Evolutionary conservation across 345 rosid genomes (phyloP).

Genomic region (Moringa oleifera): DNA sequence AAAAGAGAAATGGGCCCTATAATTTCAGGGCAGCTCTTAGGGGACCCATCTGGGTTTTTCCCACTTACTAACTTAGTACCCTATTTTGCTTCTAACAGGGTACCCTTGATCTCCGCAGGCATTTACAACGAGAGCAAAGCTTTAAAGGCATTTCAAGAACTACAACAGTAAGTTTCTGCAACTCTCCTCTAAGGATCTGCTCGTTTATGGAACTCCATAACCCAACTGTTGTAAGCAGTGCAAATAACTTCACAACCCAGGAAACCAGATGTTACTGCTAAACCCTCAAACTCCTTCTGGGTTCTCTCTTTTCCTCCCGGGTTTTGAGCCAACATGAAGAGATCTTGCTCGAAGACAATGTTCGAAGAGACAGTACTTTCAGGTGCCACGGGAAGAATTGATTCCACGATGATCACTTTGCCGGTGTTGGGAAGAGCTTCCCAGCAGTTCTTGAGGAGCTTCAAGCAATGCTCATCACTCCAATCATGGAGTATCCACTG

Average conservation of each 20-base stretch:
- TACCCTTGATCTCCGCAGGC: no score
- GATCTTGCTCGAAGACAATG: constrained; percentile 15
- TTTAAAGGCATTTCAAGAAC: no score
- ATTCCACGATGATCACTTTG: constrained; percentile 28
- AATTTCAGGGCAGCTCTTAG: no score
- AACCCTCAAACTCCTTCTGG: constrained; percentile 15
- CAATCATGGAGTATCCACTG: constrained; percentile 35
- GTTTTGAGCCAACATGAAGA: constrained; percentile 14
- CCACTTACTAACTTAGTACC: no score
- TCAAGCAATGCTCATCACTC: constrained; percentile 32
- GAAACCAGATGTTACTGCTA: constrained; percentile 29
- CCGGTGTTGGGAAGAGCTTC: constrained; percentile 27
- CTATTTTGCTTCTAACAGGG: no score
- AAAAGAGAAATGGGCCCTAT: no score
- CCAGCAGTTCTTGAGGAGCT: constrained; percentile 30
- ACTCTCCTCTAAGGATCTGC: no score
- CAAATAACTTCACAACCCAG: constrained; percentile 11
- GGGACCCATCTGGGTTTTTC: no score
- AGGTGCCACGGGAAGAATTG: constrained; percentile 12
- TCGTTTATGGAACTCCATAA: constrained; percentile 30
- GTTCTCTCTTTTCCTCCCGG: constrained; percentile 38
- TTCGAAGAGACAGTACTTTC: constrained; percentile 9
- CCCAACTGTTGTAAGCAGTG: constrained; percentile 23
- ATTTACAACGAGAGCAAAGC: no score
- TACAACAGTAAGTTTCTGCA: no score